phyloP scores from a whole-genome alignment of 306 rosid species.

The Vicia faba region DNA sequence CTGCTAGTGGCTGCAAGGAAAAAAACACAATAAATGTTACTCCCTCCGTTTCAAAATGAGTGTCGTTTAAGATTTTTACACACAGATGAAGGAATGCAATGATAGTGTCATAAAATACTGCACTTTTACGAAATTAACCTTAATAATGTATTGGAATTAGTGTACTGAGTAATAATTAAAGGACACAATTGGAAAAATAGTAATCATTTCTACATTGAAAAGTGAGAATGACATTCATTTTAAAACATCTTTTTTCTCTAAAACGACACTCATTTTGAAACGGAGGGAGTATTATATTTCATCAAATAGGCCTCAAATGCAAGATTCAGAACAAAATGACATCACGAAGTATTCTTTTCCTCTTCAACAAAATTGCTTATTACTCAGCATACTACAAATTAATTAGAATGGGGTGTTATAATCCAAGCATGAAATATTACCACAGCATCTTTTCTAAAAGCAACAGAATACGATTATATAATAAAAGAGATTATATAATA shows the following conservation, averaged over 20 bases:
- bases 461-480: slow-evolving; percentile 17
- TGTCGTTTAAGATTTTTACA: too few species aligned
- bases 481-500: not conserved
- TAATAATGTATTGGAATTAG: too few species aligned
- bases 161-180: too few species aligned
- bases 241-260: too few species aligned
- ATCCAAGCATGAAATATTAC: slow-evolving; percentile 27
- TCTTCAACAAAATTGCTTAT: slow-evolving; percentile 26
- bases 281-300: slow-evolving; percentile 25
- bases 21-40: slow-evolving; percentile 23
- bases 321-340: slow-evolving; percentile 25
- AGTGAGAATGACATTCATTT: too few species aligned
- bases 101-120: too few species aligned
- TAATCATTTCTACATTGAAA: too few species aligned
- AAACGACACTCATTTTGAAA: too few species aligned
- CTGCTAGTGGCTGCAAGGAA: slow-evolving; percentile 72
- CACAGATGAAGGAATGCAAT: too few species aligned
- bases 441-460: slow-evolving; percentile 21
- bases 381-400: slow-evolving; percentile 13
- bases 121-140: too few species aligned
- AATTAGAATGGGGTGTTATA: slow-evolving; percentile 14
- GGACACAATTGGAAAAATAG: too few species aligned
- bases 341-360: slow-evolving; percentile 19
- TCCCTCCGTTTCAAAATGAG: too few species aligned
- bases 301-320: slow-evolving; percentile 7